Base-by-base conservation (phyloP, 2,329 filamentous ascomycete species). In the Trichoderma pleuroti region DNA sequence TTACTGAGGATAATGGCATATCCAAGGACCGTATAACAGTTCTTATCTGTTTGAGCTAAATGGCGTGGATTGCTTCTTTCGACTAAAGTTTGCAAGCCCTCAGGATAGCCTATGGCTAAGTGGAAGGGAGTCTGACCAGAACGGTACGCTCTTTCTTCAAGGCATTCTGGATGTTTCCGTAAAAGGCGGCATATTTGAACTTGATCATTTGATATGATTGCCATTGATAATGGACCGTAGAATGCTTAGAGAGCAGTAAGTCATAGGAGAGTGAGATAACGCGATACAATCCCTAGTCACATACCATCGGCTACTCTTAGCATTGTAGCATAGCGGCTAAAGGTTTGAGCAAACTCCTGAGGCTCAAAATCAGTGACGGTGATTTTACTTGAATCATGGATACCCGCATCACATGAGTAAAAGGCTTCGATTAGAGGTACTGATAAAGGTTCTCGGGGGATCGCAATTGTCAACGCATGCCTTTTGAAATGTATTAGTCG, bases 361-460 rank as follows among this genome's bases (percentile, higher is more conserved):
- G 21, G 21, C 6, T 12, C 3, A 9, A 32, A 32, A 32, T 32
- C 30, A 32, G 26, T 6, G 11, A 10, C 4, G 9, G n/a, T n/a
- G n/a, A n/a, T n/a, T n/a, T n/a, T n/a, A 26, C 16, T 0, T 54
- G 12, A 0, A 12, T 6, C 12, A 10, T 56, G 14, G 52, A 57
- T 57, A 30, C 10, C 26, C 18, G 26, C 54, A 11, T 30, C 26
- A 28, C 1, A 18, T 57, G 54, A 9, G 26, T 57, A 57, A 18
- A 57, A 57, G n/a, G 54, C 54, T 57, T 16, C 54, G 14, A 3
- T 4, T 8, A 57, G 52, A 56, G 52, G 26, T 16, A 9, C 4
- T 5, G 4, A 56, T 6, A 5, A 11, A 18, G 14, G 26, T 7
- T 9, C 16, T 16, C 8, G 0, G 5, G 12, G 14, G 8, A 3